Evolutionary conservation across 345 rosid species (phyloP), one percentile per base, ranked within the genome.

Genomic region (Salix arbutifolia): DNA sequence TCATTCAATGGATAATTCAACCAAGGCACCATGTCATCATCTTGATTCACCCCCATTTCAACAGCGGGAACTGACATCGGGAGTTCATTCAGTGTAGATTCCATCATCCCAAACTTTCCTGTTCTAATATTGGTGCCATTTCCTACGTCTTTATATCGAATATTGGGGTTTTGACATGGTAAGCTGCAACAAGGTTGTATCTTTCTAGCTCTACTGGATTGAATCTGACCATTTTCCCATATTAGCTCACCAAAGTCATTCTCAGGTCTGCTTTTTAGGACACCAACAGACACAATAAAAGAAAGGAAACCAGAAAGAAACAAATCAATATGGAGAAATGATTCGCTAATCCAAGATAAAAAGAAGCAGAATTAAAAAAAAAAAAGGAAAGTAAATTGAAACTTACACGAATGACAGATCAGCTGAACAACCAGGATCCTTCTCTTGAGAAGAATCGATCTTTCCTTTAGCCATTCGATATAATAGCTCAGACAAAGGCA

Each of bases 401-500:
- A 86, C 97, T 88, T 83, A 94, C 97, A 70, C 81, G 25, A 76
- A 72, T 71, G 88, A 78, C 14, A 76, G 82, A 85, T 82, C 89
- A 79, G 86, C 64, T 73, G 87, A 80, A 42, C 71, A 68, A 3
- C 81, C 21, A 44, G 83, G 70, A 77, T 84, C 83, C 65, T 80
- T 85, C 74, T 91, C 87, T 67, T 76, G 85, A 70, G 83, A 74
- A 62, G 86, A 82, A 72, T 85, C 91, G 67, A 80, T 69, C 84
- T 86, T 85, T 73, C 84, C 87, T 58, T 83, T 79, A 11, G 87
- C 50, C 85, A 84, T 77, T 76, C 87, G 84, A 71, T 89, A 81
- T 28, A 94, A 3, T 14, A 80, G 89, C 94, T 94, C 97, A 81
- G 86, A 92, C 78, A 91, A 78, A 85, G 98, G 97, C 98, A 94